Evolutionary conservation across 176 grass and related monocot species (phyloP), one percentile per base, ranked within the genome.

Genomic region (Carex scoparia): DNA sequence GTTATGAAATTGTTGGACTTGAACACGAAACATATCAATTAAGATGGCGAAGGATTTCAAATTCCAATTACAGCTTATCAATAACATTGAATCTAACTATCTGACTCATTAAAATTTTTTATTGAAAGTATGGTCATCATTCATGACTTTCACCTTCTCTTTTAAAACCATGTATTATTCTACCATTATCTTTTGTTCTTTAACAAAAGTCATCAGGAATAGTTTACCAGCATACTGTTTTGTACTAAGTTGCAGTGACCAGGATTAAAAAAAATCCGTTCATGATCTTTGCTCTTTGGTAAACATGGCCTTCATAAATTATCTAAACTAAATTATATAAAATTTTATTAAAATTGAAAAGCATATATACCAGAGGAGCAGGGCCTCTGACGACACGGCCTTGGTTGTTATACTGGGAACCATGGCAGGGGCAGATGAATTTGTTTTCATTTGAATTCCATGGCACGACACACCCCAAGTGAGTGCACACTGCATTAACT

Each of bases 381-480:
- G 96, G 96, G 58, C 93, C 93, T 69, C 96, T 94, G 81, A 98
- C 96, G 3, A 98, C 96, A 76, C 19, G 94, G 75, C 96, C 96
- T 89, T 98, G 95, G 87, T 93, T 90, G 90, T 92, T 92, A 88
- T 98, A 95, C 82, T 93, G 95, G 5, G 95, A 98, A 49, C 95
- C 95, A 18, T 98, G 95, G 86, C 95, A 98, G 2, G 95, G 95
- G 88, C 95, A 98, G 61, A 95, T 65, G 86, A 98, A 98, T 83
- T 95, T 98, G 86, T 95, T 98, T 88, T 98, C 95, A 18, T 89
- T 88, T 16, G 84, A 0, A 74, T 98, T 98, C 95, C 95, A 98
- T 5, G 95, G 93, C 61, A 98, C 95, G 57, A 98, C 95, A 84
- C 93, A 98, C 0, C 95, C 95, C 30, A 98, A 89, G 74, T 98